A percentile compares a stretch with the other conserved stretches of the same genome.
Evolutionary conservation across 805 yeast genomes (phyloP).

Genomic region (Kodamaea laetipori): DNA sequence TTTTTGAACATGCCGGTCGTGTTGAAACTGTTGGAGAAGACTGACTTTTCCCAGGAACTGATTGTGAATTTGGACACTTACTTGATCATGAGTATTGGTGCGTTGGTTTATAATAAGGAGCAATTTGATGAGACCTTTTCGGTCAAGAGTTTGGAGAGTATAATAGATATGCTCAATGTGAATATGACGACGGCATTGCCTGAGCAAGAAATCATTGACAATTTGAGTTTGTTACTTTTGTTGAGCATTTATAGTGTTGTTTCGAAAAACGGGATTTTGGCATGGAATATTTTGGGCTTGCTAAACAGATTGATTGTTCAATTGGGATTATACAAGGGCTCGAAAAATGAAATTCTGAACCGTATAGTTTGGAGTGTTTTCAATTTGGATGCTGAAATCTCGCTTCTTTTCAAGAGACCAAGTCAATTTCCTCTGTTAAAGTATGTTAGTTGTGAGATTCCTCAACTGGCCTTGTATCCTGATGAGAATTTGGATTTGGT

Average conservation of each 20-base stretch:
- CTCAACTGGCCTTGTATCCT: constrained; percentile 20
- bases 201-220: constrained; percentile 28
- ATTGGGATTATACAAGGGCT: constrained; percentile 22
- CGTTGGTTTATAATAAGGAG: constrained; percentile 33
- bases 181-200: constrained; percentile 19
- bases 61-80: constrained; percentile 42
- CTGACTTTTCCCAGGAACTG: constrained; percentile 36
- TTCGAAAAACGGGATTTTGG: constrained; percentile 28
- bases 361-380: constrained; percentile 40
- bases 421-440: constrained; percentile 34
- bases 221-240: constrained; percentile 33
- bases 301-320: constrained; percentile 30
- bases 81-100: constrained; percentile 41
- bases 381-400: constrained; percentile 42
- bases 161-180: constrained; percentile 37
- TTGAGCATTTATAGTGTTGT: constrained; percentile 34
- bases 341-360: constrained; percentile 12
- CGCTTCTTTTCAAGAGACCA: constrained; percentile 36
- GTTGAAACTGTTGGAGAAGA: constrained; percentile 23
- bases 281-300: constrained; percentile 41
- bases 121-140: constrained; percentile 33
- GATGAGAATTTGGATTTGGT: constrained; percentile 27
- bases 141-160: constrained; percentile 33
- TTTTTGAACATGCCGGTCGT: constrained; percentile 29
- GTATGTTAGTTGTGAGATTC: constrained; percentile 22